Conservation (phyloP, 2,329 filamentous ascomycete genomes). For the Periglandula ipomoeae region DNA sequence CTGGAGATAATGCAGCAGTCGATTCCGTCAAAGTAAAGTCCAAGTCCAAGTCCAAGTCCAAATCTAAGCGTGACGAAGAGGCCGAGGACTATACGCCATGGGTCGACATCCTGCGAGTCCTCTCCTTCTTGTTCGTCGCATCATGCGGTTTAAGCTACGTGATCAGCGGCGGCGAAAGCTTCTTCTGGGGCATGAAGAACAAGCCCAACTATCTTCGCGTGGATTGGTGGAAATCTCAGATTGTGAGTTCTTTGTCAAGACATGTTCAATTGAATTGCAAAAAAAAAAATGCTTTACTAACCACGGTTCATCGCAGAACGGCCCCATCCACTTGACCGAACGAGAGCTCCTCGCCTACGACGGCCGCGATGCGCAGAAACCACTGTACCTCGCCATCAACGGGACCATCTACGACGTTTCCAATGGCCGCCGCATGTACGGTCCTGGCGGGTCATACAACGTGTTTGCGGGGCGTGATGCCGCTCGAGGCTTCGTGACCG, state of each 20-base stretch:
- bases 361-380: slow-evolving; percentile 63
- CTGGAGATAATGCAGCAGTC: slow-evolving; percentile 11
- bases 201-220: slow-evolving; percentile 52
- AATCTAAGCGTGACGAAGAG: slow-evolving; percentile 18
- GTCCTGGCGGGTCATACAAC: slow-evolving; percentile 76
- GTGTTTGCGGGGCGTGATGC: slow-evolving; percentile 84
- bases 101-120: slow-evolving; percentile 60
- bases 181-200: slow-evolving; percentile 57
- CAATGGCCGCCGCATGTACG: slow-evolving; percentile 60
- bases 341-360: slow-evolving; percentile 66
- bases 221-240: slow-evolving; percentile 48
- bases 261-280: neutral
- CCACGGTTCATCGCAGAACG: slow-evolving; percentile 27
- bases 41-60: slow-evolving; percentile 9
- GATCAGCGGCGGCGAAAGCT: slow-evolving; percentile 59
- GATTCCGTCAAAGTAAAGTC: slow-evolving; percentile 14
- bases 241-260: slow-evolving; percentile 38
- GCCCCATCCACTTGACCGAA: slow-evolving; percentile 64
- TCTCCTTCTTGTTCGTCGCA: slow-evolving; percentile 57
- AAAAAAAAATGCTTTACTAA: neutral
- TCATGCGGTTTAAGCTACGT: slow-evolving; percentile 68
- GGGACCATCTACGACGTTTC: slow-evolving; percentile 79
- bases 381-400: slow-evolving; percentile 86
- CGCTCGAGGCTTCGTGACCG: slow-evolving; percentile 80
- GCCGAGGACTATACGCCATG: slow-evolving; percentile 52